These are phyloP conservation scores for Leishmania tropica DNA, from an alignment of 208 protist genomes.

Conservation along the genomic window DNA sequence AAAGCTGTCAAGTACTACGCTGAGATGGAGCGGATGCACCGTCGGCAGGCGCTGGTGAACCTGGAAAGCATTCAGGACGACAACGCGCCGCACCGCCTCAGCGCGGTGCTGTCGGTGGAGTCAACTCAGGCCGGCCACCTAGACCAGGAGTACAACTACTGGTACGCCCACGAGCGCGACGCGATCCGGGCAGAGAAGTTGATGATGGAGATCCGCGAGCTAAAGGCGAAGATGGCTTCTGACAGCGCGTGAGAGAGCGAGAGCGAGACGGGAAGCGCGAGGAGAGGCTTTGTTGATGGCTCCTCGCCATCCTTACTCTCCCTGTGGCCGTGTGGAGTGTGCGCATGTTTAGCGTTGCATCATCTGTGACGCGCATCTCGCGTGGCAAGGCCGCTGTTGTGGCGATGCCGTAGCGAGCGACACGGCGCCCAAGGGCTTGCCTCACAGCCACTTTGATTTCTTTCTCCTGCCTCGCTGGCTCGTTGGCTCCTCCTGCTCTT, in stretches of 20 bases:
- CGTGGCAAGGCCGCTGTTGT: not conserved
- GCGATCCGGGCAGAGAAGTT: conserved; percentile 85
- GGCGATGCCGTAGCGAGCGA: not conserved
- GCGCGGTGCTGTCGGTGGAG: conserved; percentile 48
- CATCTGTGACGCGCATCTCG: not conserved
- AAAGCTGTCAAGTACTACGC: conserved; percentile 88
- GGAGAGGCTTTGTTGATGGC: not conserved
- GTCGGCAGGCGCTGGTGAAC: conserved; percentile 82
- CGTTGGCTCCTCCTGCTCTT: too few species aligned
- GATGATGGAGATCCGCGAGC: conserved; percentile 76
- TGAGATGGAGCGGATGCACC: conserved; percentile 88
- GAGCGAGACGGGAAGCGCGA: not conserved
- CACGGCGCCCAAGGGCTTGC: too few species aligned
- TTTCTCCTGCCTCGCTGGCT: too few species aligned
- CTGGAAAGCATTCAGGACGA: conserved; percentile 76
- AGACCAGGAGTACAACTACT: conserved; percentile 88
- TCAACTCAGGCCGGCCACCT: conserved; percentile 57
- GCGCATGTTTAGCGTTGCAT: not conserved
- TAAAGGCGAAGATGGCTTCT: conserved; percentile 64
- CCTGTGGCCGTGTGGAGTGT: not conserved
- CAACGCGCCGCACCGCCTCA: conserved; percentile 55
- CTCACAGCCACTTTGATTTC: too few species aligned
- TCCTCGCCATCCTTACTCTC: not conserved
- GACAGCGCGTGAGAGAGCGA: conserved; percentile 2
- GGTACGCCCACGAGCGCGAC: conserved; percentile 85